Base-by-base conservation (phyloP, 2,329 filamentous ascomycete genomes). In the Arachnomyces sp. region DNA sequence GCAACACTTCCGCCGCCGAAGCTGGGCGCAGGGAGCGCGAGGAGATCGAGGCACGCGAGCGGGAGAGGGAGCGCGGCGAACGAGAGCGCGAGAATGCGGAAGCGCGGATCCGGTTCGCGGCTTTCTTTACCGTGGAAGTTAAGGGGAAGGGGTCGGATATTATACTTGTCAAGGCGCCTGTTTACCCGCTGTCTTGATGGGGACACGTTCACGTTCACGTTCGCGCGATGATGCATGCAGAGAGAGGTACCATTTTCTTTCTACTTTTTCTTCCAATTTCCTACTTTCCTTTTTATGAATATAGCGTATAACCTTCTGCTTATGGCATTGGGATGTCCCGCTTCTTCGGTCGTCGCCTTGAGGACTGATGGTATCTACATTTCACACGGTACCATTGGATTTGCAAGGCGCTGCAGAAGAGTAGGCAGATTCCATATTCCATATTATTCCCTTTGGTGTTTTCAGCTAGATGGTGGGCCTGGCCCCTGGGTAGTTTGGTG, bases 71-170 rank as follows among this genome's bases (percentile, higher is more conserved):
- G 18, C 6, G 9, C 12, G 45, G 9, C 12, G 45, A 47, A 8
- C 42, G 34, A 32, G 48, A 49, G 38, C 34, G 38, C 43, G 31
- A 50, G 39, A 37, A 43, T 28, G 44, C 51, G 17, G 53, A 56
- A 35, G 57, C 63, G 4, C 80, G 76, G 49, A 77, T 90, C 41
- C 77, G 84, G 31, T 83, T 89, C 58, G 80, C 84, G 2, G 82
- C 80, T 4, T 90, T 89, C 58, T 63, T 88, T 42, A 76, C 74
- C 13, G 73, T 88, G 25, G 84, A 89, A 62, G 83, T 90, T 6
- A 70, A 82, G 47, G 82, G 83, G 15, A 76, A 83, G 38, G 60
- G 60, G 2, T 49, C 58, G 7, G 54, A 56, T 44, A 84, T 84
- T 61, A 80, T 88, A 35, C 65, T 90, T 52, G 67, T 78, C 45